Evolutionary conservation across 1,284 basidiomycete genomes (phyloP).

Genomic region (Heterobasidion irregulare): DNA sequence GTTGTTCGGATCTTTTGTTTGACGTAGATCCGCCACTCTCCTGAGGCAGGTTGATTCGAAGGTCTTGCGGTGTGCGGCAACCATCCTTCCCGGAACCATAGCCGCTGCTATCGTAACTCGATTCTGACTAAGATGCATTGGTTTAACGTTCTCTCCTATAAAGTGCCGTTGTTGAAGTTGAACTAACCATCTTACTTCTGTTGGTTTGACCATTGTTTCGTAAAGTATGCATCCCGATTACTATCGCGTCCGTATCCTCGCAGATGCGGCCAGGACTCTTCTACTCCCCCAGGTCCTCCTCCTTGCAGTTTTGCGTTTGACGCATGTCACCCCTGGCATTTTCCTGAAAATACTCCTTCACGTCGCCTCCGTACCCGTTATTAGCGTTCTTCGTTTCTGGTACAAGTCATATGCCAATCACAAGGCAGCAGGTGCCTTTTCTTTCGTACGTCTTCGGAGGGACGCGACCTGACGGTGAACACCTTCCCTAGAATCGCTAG

Average conservation of each 20-base stretch:
- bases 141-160: too few relatives aligned
- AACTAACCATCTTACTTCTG: too few relatives aligned
- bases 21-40: too few relatives aligned
- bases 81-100: too few relatives aligned
- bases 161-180: too few relatives aligned
- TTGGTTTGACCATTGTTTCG: neutral
- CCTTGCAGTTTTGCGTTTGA: conserved; percentile 2
- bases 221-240: conserved; percentile 18
- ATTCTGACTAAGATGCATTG: too few relatives aligned
- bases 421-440: neutral
- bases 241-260: conserved; percentile 25
- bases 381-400: neutral
- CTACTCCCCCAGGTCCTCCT: conserved; percentile 23
- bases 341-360: neutral
- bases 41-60: too few relatives aligned
- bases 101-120: too few relatives aligned
- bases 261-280: conserved; percentile 17
- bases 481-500: conserved; percentile 17
- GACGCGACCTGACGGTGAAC: neutral
- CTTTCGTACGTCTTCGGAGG: neutral
- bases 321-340: neutral
- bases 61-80: too few relatives aligned
- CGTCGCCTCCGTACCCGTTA: neutral
- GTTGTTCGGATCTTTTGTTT: too few relatives aligned
- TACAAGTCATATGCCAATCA: neutral